Conservation (phyloP, 108 stramenopile genomes). For the Cyclostephanos tholiformis region DNA sequence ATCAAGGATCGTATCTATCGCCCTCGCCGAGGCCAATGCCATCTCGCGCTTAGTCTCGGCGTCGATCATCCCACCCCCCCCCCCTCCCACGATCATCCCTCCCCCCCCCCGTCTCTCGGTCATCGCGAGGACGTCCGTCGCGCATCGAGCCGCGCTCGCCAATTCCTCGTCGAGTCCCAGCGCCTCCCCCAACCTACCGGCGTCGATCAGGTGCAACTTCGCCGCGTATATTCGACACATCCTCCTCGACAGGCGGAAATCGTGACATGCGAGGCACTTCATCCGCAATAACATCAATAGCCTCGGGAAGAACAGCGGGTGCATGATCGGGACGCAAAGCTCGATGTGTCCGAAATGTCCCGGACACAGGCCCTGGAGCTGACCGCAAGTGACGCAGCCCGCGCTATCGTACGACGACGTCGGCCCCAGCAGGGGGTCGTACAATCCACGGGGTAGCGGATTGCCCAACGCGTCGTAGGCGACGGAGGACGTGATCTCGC, state of each 20-base stretch:
- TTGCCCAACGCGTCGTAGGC: constrained; percentile 85
- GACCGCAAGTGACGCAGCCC: constrained; percentile 92
- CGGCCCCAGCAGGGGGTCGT: constrained; percentile 94
- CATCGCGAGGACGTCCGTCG: constrained; percentile 3
- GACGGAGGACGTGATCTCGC: constrained; percentile 86
- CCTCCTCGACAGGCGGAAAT: constrained; percentile 59
- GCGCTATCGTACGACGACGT: constrained; percentile 40
- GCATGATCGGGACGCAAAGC: constrained; percentile 94
- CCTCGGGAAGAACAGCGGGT: constrained; percentile 87
- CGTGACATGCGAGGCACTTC: constrained; percentile 96
- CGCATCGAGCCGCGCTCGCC: constrained; percentile 32
- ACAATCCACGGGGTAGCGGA: constrained; percentile 89
- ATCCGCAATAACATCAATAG: constrained; percentile 79
- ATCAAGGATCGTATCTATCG: constrained; percentile 47
- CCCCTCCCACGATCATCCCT: background rate
- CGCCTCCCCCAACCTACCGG: constrained; percentile 56
- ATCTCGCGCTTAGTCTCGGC: constrained; percentile 12
- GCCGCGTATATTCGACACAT: constrained; percentile 49
- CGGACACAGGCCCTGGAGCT: constrained; percentile 79
- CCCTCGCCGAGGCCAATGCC: constrained; percentile 8
- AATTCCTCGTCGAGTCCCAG: constrained; percentile 71
- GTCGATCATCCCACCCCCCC: background rate
- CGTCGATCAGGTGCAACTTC: constrained; percentile 73
- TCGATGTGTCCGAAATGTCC: constrained; percentile 98
- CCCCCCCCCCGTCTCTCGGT: constrained; percentile 10